Evolutionary conservation across 202 grass and related monocot species (phyloP).

Genomic region (Carex sylvatica): DNA sequence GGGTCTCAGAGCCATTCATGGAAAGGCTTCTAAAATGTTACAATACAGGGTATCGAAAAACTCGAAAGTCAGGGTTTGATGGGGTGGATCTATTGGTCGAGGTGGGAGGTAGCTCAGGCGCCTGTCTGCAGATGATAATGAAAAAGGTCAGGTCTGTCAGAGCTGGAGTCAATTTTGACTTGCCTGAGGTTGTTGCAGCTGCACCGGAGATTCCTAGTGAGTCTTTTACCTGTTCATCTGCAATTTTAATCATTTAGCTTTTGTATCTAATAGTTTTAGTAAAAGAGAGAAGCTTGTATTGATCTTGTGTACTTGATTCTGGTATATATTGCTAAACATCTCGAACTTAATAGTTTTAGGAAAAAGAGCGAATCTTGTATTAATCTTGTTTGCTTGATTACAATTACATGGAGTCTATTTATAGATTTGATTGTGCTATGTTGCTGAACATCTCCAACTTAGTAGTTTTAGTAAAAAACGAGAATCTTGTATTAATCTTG

Average conservation of each 20-base stretch:
- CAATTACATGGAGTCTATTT: no score
- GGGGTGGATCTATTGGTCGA: slow-evolving; percentile 63
- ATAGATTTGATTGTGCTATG: no score
- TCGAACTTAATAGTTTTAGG: no score
- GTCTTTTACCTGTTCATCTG: background rate
- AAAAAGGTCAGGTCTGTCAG: slow-evolving; percentile 30
- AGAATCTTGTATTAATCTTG: no score
- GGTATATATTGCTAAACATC: no score
- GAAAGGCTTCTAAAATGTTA: slow-evolving; percentile 53
- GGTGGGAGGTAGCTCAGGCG: slow-evolving; percentile 77
- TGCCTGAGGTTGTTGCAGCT: slow-evolving; percentile 68
- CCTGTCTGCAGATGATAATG: slow-evolving; percentile 85
- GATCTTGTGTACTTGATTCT: no score
- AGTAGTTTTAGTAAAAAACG: no score
- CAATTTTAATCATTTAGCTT: background rate
- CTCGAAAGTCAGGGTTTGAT: slow-evolving; percentile 17
- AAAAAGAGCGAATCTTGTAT: no score
- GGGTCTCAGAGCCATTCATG: slow-evolving; percentile 89
- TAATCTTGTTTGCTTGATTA: no score
- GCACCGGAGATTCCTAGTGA: slow-evolving; percentile 57
- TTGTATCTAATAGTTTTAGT: background rate
- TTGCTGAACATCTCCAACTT: no score
- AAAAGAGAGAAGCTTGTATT: no score
- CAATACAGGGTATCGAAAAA: background rate
- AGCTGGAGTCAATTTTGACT: slow-evolving; percentile 80